Base-by-base conservation (phyloP, 164 flowering plant genomes). In the Houttuynia cordata region DNA sequence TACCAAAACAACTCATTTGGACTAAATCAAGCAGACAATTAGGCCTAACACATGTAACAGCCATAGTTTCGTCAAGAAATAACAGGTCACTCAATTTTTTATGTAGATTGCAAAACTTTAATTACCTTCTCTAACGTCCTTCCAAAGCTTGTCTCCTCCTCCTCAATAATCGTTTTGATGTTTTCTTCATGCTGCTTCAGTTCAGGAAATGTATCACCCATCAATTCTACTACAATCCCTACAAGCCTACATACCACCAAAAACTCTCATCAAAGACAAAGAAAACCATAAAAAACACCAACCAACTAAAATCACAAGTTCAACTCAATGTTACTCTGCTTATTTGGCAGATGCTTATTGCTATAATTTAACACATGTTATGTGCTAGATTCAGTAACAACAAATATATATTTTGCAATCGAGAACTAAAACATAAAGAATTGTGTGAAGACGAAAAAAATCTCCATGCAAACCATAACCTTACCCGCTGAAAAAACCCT, bases 161-260 rank as follows among this genome's bases (percentile, higher is more conserved):
- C 83, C 50, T 86, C 84, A 67, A 94, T 84, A 58, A 74, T 78
- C 20, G 76, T 82, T 65, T 73, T 78, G 60, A 94, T 94, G 24
- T 68, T 83, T 20, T 51, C 61, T 70, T 87, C 90, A 70, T 83
- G 80, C 67, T 83, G 83, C 73, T 74, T 80, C 57, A 94, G 70
- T 80, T 94, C 99, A 10, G 96, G 93, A 67, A 94, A 93, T 55
- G 81, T 81, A 77, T 78, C 84, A n/a, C 95, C 88, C 94, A 90
- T 83, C 49, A 88, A 75, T 62, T 80, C 70, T 58, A 87, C 85
- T 66, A 91, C 87, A 59, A 78, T 75, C 59, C 67, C 70, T 6
- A 88, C 99, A 72, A 94, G 86, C 76, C 99, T 93, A 72, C 49
- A 57, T n/a, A 53, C 39, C 56, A 53, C 12, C 56, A 53, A 10